phyloP scores from a whole-genome alignment of 2,329 filamentous ascomycete genomes.

The Hawksworthiomyces lignivorus region DNA sequence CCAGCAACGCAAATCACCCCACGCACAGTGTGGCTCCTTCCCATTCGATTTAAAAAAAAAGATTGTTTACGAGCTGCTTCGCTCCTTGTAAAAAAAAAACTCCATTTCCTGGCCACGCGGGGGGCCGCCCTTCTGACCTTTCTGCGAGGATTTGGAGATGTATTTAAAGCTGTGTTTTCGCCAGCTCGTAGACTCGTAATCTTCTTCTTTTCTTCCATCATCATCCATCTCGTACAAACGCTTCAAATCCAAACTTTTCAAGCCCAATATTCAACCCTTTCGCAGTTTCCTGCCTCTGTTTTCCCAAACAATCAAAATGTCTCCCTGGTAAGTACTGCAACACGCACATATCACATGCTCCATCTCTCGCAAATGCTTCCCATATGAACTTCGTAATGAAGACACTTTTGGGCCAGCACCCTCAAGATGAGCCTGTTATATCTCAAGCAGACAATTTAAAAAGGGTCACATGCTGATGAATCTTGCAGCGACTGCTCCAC shows the following conservation, averaged over 20 bases:
- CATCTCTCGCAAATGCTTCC: neutral
- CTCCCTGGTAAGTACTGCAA: conserved; percentile 12
- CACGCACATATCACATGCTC: neutral
- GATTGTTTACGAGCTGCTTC: neutral
- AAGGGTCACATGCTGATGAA: too few relatives aligned
- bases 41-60: neutral
- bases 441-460: neutral
- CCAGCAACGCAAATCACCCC: neutral
- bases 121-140: neutral
- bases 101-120: neutral
- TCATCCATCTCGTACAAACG: neutral
- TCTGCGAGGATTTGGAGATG: neutral
- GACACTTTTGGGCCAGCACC: neutral
- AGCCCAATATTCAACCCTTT: neutral
- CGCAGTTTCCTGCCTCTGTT: neutral
- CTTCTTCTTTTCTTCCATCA: neutral
- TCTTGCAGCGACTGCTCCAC: conserved; percentile 14
- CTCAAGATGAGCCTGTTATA: neutral
- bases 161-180: conserved; percentile 7
- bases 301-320: conserved; percentile 10
- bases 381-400: neutral
- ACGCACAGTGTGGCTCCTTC: neutral
- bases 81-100: too few relatives aligned
- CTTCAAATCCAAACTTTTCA: neutral
- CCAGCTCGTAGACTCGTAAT: neutral